phyloP scores from a whole-genome alignment of 768 basidiomycete species.

The Royoungia palumana region DNA sequence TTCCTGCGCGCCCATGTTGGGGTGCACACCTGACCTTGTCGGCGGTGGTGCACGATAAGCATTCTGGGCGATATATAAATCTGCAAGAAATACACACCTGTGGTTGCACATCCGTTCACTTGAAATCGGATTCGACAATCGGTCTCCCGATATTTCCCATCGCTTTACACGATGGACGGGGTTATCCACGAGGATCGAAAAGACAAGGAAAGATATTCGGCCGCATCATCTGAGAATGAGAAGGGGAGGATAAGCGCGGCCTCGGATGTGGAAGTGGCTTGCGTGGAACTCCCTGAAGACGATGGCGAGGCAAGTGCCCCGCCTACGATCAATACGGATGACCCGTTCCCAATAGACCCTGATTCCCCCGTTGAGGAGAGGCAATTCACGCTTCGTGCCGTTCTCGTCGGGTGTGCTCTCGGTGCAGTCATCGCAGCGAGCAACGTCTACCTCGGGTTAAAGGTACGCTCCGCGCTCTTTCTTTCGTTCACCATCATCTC shows the following conservation, averaged over 20 bases:
- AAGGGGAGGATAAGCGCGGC: background rate
- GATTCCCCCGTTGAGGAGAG: slow-evolving; percentile 39
- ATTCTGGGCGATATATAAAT: background rate
- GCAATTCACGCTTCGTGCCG: slow-evolving; percentile 50
- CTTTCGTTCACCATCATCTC: background rate
- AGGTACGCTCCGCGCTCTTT: slow-evolving; percentile 25
- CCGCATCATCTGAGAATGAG: background rate
- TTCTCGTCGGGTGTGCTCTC: slow-evolving; percentile 49
- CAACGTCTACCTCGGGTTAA: slow-evolving; percentile 65
- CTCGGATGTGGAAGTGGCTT: slow-evolving; percentile 3
- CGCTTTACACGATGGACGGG: background rate
- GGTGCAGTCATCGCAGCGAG: slow-evolving; percentile 58
- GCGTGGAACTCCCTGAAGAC: background rate
- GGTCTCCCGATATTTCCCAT: background rate
- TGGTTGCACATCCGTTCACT: background rate
- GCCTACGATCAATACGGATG: slow-evolving; percentile 20
- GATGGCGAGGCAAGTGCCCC: background rate
- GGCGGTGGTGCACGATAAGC: slow-evolving; percentile 8
- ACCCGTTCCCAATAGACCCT: slow-evolving; percentile 55
- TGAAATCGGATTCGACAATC: background rate
- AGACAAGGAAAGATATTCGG: background rate
- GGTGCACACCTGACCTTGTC: slow-evolving; percentile 2
- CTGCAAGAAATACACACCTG: background rate
- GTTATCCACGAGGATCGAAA: background rate
- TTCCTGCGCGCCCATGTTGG: background rate